Evolutionary conservation across 352 stramenopile genomes (phyloP).

Genomic region (Phytophthora megakarya): DNA sequence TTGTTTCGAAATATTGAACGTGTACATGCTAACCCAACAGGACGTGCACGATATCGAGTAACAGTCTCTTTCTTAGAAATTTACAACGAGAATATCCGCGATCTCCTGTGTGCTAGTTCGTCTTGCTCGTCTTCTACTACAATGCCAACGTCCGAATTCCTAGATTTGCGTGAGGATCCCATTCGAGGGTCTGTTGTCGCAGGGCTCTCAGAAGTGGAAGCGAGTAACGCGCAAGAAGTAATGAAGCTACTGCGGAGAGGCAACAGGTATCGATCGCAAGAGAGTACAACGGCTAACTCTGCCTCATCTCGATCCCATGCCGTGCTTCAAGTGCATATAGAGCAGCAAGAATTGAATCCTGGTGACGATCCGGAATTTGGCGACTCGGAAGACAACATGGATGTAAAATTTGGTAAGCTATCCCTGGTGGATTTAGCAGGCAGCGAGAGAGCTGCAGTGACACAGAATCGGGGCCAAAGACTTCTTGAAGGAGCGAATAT

Average conservation of each 20-base stretch:
- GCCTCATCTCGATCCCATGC: constrained; percentile 91
- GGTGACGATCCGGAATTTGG: constrained; percentile 23
- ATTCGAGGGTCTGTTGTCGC: constrained; percentile 83
- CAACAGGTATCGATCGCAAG: constrained; percentile 88
- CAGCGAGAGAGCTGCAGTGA: constrained; percentile 90
- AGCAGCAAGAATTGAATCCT: constrained; percentile 56
- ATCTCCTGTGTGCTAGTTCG: constrained; percentile 63
- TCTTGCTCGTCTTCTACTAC: constrained; percentile 26
- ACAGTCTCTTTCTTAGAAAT: constrained; percentile 91
- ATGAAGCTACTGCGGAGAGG: constrained; percentile 89
- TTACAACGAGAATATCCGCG: constrained; percentile 95
- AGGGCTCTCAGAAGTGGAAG: constrained; percentile 87
- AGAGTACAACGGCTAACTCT: constrained; percentile 87
- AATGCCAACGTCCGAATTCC: constrained; percentile 44
- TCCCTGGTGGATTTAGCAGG: constrained; percentile 92
- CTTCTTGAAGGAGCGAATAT: constrained; percentile 93
- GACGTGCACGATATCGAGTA: constrained; percentile 47
- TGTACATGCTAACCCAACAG: constrained; percentile 23
- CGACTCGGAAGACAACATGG: constrained; percentile 23
- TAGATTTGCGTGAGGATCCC: constrained; percentile 88
- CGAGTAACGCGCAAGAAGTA: constrained; percentile 72
- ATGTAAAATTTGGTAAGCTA: constrained; percentile 88
- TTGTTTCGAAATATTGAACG: constrained; percentile 78
- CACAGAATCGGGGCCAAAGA: constrained; percentile 86
- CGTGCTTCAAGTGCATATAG: constrained; percentile 85